Conservation (phyloP, 345 rosid genomes). For the Hypericum perforatum region DNA sequence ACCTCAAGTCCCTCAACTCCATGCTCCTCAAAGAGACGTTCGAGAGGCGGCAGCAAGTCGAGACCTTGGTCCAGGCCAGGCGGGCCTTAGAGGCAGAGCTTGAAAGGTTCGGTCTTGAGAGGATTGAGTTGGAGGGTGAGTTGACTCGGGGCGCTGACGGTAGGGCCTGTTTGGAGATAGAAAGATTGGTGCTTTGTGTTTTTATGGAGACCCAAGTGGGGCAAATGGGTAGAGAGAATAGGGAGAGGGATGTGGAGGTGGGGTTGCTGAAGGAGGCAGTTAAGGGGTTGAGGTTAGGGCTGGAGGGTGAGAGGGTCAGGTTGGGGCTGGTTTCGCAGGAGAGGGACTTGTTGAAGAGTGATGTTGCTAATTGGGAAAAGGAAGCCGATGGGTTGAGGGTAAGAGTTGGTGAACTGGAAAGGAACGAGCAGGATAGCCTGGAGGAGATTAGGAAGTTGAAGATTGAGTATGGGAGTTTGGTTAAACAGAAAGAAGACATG, state of each 20-base stretch:
- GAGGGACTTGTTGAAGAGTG: conserved; percentile 32
- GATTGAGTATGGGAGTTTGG: conserved; percentile 21
- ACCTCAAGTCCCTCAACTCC: conserved; percentile 46
- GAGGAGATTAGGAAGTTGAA: conserved; percentile 26
- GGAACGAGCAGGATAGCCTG: conserved; percentile 19
- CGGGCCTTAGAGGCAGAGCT: conserved; percentile 39
- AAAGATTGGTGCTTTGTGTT: conserved; percentile 25
- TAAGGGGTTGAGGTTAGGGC: conserved; percentile 15
- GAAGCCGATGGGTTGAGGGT: conserved; percentile 27
- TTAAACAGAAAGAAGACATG: conserved; percentile 22
- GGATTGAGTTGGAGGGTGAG: conserved; percentile 24
- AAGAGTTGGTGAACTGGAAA: conserved; percentile 30
- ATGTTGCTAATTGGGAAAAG: conserved; percentile 19
- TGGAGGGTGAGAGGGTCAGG: conserved; percentile 28
- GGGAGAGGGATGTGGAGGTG: conserved; percentile 29
- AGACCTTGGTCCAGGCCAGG: conserved; percentile 31
- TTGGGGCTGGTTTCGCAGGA: conserved; percentile 26
- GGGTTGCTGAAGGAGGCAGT: conserved; percentile 25
- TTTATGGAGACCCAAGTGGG: conserved; percentile 31
- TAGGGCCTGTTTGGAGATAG: conserved; percentile 33
- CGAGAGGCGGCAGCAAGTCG: conserved; percentile 42
- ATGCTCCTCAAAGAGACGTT: conserved; percentile 45
- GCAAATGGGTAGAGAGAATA: conserved; percentile 30
- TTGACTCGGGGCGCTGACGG: conserved; percentile 28
- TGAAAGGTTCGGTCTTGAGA: conserved; percentile 17